Percentiles rank a stretch among this genome's conserved stretches.
Evolutionary conservation across 116 monocot species (phyloP).

Genomic region (Phalaenopsis hybrid): DNA sequence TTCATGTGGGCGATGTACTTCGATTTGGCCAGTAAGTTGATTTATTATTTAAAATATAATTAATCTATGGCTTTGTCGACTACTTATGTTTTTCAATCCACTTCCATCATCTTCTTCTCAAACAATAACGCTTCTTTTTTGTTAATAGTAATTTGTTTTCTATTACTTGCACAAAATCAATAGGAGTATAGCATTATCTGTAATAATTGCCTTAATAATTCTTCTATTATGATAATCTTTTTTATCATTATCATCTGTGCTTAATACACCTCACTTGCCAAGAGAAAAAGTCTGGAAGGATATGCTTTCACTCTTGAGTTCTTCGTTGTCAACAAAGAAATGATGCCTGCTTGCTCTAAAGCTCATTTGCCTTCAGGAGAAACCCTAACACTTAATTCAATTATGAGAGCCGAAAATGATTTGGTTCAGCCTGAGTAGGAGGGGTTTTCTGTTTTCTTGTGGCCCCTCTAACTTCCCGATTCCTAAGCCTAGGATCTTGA

Average conservation of each 20-base stretch:
- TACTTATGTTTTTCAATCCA: background rate
- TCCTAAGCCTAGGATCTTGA: too few relatives aligned
- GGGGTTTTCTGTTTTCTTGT: background rate
- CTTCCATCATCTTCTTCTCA: background rate
- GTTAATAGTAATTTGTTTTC: background rate
- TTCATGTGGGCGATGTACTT: conserved; percentile 66
- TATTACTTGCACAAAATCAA: background rate
- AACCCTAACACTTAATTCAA: background rate
- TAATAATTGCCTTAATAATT: background rate
- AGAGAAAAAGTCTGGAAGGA: background rate
- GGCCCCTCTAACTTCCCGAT: too few relatives aligned
- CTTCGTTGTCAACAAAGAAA: background rate
- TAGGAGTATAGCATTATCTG: background rate
- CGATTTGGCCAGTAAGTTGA: conserved; percentile 65
- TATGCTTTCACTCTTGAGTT: background rate
- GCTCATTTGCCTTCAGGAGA: background rate
- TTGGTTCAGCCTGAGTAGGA: background rate
- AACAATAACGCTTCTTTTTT: background rate
- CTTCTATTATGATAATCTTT: background rate
- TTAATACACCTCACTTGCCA: background rate
- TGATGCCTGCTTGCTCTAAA: background rate
- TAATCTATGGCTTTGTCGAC: background rate
- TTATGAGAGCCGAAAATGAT: background rate
- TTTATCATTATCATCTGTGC: background rate
- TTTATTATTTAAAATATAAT: background rate